A percentile compares a stretch with the other conserved stretches of the same genome.
Evolutionary conservation across 192 early-diverging fungal genomes (phyloP).

Genomic region (Tieghemiomyces parasiticus): DNA sequence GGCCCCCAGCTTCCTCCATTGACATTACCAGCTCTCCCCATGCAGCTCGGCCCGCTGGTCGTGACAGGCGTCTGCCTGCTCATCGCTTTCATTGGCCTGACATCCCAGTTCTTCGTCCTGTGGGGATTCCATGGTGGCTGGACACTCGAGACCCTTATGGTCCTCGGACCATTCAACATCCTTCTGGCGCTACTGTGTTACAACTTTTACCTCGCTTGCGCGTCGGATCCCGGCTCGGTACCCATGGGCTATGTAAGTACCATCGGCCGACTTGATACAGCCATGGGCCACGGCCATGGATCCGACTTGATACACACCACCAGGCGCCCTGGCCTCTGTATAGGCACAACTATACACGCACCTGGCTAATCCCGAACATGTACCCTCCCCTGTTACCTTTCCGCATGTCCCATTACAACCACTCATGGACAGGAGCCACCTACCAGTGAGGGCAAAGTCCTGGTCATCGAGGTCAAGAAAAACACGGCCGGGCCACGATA

Average conservation of each 20-base stretch:
- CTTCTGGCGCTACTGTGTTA: conserved; percentile 58
- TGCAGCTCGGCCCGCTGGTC: conserved; percentile 9
- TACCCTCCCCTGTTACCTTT: no score
- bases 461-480: conserved; percentile 46
- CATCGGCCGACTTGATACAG: no score
- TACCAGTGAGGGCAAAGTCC: conserved; percentile 23
- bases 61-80: conserved; percentile 39
- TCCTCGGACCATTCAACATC: conserved; percentile 64
- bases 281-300: no score
- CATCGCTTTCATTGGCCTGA: conserved; percentile 42
- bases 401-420: no score
- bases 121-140: conserved; percentile 34
- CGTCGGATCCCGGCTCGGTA: conserved; percentile 66
- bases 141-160: conserved; percentile 20
- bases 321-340: no score
- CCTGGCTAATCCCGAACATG: no score
- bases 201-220: conserved; percentile 73
- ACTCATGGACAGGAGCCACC: conserved; percentile 20
- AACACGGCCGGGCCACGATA: conserved; percentile 50
- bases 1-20: no score
- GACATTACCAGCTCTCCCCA: no score
- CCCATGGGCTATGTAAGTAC: conserved; percentile 35
- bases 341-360: no score
- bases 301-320: no score
- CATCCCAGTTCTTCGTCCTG: conserved; percentile 44